Evolutionary conservation across 2,329 filamentous ascomycete genomes (phyloP).

Genomic region (Hypomyces perniciosus): DNA sequence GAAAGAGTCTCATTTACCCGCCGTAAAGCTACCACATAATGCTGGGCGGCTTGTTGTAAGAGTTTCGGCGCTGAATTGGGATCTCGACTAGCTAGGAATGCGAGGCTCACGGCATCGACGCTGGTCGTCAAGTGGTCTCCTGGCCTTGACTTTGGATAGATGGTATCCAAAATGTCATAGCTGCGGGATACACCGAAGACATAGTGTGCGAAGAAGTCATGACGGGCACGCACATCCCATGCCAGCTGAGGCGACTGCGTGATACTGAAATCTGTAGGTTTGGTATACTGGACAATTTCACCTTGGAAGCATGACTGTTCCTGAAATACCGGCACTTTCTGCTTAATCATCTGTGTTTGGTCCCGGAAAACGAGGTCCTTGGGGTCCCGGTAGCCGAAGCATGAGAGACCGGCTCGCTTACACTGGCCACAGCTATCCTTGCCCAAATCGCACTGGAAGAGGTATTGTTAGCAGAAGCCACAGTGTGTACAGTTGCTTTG

Average conservation of each 20-base stretch:
- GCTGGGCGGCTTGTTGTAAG: slow-evolving; percentile 7
- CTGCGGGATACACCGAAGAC: slow-evolving; percentile 18
- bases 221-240: slow-evolving; percentile 17
- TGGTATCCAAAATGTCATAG: slow-evolving; percentile 15
- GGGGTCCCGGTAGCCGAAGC: slow-evolving; percentile 21
- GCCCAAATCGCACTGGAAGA: slow-evolving; percentile 18
- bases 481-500: neutral
- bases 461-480: neutral
- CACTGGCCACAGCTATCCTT: slow-evolving; percentile 21
- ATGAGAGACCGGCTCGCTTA: slow-evolving; percentile 17
- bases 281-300: slow-evolving; percentile 1
- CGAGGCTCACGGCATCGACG: slow-evolving; percentile 21
- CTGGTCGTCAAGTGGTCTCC: slow-evolving; percentile 16
- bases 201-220: slow-evolving; percentile 20
- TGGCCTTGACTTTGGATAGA: slow-evolving; percentile 12
- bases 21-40: slow-evolving; percentile 6
- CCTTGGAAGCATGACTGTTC: neutral
- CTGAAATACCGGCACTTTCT: slow-evolving; percentile 10
- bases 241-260: slow-evolving; percentile 7
- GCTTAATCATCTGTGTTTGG: slow-evolving; percentile 16
- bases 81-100: slow-evolving; percentile 16
- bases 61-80: neutral
- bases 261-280: neutral
- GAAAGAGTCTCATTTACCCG: slow-evolving; percentile 8
- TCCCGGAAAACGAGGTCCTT: slow-evolving; percentile 20